Evolutionary conservation across 2,329 filamentous ascomycete genomes (phyloP).

Genomic region (Calycina herbarum): DNA sequence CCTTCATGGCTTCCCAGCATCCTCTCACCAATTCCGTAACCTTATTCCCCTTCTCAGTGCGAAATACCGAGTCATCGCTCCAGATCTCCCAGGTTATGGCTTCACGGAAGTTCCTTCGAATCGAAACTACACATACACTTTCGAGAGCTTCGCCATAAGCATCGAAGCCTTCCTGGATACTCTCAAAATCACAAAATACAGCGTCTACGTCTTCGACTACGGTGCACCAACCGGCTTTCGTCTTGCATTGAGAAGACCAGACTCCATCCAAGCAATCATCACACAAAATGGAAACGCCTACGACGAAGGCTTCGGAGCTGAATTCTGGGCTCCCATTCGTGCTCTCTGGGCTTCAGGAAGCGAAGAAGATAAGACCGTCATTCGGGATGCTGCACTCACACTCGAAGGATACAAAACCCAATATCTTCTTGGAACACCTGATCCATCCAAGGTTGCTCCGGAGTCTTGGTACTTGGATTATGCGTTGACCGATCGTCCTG

Average conservation of each 20-base stretch:
- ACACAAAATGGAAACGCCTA: constrained; percentile 64
- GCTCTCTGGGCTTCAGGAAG: constrained; percentile 24
- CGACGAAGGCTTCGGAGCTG: constrained; percentile 48
- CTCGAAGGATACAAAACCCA: constrained; percentile 30
- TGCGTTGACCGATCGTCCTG: constrained; percentile 49
- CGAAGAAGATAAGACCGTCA: constrained; percentile 16
- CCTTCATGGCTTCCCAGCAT: constrained; percentile 48
- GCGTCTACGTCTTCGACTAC: constrained; percentile 64
- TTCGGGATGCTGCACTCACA: constrained; percentile 20
- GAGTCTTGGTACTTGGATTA: constrained; percentile 48
- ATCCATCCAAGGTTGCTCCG: constrained; percentile 20
- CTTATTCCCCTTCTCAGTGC: constrained; percentile 43
- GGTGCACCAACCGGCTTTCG: constrained; percentile 57
- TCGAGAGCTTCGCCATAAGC: constrained; percentile 50
- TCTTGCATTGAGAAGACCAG: constrained; percentile 50
- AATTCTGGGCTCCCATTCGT: constrained; percentile 29
- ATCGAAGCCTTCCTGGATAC: constrained; percentile 50
- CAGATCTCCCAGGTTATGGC: constrained; percentile 61
- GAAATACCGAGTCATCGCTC: constrained; percentile 50
- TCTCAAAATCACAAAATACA: constrained; percentile 48
- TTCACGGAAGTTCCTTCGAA: constrained; percentile 51
- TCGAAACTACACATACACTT: constrained; percentile 56
- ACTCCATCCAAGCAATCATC: constrained; percentile 52
- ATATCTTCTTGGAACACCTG: constrained; percentile 25
- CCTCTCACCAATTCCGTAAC: constrained; percentile 47